Evolutionary conservation across 2,329 filamentous ascomycete genomes (phyloP), one percentile per base, ranked within the genome.

Genomic region (Beauveria australis): DNA sequence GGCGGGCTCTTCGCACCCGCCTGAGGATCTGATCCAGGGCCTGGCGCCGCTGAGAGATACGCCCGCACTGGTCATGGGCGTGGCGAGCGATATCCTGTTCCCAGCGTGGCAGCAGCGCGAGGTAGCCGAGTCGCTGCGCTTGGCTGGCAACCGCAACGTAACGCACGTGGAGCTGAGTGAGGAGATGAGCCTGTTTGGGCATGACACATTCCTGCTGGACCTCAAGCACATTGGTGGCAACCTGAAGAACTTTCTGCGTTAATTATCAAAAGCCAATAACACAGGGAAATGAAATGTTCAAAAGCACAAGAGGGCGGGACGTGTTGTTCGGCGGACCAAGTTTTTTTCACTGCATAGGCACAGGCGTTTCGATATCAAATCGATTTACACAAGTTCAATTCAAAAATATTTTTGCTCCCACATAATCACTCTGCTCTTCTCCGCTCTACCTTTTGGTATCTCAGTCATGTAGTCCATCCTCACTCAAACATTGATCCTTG

Each of bases 41-140:
- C 77, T 99, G 22, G 76, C 83, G 4, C 76, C 84, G 0, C 74
- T 97, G 58, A 84, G 87, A 59, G 81, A 92, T 63, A 93, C 88
- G 54, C 90, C 91, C 0, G 88, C 91, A 1, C 80, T 99, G 24
- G 90, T 99, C 12, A 87, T 99, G 78, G 94, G 94, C 40, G 94
- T 97, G 4, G 91, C 91, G 0, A 97, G 91, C 67, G 94, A 99
- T 71, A 97, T 97, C 54, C 77, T 99, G 41, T 99, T 99, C 75
- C 94, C 94, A 0, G 92, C 94, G 0, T 99, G 94, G 93, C 94
- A 99, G 77, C 94, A 99, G 77, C 85, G 90, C 58, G 94, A 99
- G 74, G 87, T 99, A 63, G 93, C 92, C 3, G 87, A 93, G 69
- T 89, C 93, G 3, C 78, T 99, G 64, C 84, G 86, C 62, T 81